A percentile compares a stretch with the other conserved stretches of the same genome.
phyloP scores from a whole-genome alignment of 2,329 filamentous ascomycete species.

The Cladorrhinum sp. region DNA sequence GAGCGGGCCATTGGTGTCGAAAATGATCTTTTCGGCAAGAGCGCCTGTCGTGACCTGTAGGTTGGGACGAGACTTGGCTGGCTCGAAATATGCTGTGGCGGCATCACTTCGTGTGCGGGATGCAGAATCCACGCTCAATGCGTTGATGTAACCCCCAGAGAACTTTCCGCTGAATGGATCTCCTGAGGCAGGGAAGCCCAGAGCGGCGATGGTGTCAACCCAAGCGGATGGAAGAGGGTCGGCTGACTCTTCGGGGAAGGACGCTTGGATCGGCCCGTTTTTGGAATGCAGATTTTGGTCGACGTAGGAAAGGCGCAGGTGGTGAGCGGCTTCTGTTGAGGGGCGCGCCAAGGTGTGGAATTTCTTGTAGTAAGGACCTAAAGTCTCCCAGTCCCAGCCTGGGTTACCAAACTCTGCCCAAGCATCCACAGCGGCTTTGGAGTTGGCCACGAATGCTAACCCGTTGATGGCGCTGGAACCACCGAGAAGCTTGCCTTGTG shows the following conservation, averaged over 20 bases:
- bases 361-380: slow-evolving; percentile 34
- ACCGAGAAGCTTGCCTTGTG: slow-evolving; percentile 32
- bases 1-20: slow-evolving; percentile 25
- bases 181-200: slow-evolving; percentile 32
- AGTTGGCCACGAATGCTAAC: slow-evolving; percentile 25
- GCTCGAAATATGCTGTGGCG: slow-evolving; percentile 34
- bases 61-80: slow-evolving; percentile 32
- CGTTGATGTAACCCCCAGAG: slow-evolving; percentile 15
- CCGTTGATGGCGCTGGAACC: slow-evolving; percentile 31
- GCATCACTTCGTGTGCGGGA: slow-evolving; percentile 28
- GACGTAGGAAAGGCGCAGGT: slow-evolving; percentile 15
- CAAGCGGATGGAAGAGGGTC: slow-evolving; percentile 33
- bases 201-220: slow-evolving; percentile 34
- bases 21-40: slow-evolving; percentile 33
- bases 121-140: slow-evolving; percentile 13
- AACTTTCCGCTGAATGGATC: slow-evolving; percentile 30
- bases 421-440: slow-evolving; percentile 25
- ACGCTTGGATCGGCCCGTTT: slow-evolving; percentile 30
- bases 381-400: slow-evolving; percentile 28
- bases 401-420: slow-evolving; percentile 30
- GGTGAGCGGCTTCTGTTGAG: slow-evolving; percentile 27
- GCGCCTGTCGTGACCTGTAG: slow-evolving; percentile 34
- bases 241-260: slow-evolving; percentile 24
- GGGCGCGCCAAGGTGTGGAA: slow-evolving; percentile 30
- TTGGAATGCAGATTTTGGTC: not conserved